Conservation (phyloP, 495 filamentous ascomycete genomes). For the Podospora pseudopauciseta region DNA sequence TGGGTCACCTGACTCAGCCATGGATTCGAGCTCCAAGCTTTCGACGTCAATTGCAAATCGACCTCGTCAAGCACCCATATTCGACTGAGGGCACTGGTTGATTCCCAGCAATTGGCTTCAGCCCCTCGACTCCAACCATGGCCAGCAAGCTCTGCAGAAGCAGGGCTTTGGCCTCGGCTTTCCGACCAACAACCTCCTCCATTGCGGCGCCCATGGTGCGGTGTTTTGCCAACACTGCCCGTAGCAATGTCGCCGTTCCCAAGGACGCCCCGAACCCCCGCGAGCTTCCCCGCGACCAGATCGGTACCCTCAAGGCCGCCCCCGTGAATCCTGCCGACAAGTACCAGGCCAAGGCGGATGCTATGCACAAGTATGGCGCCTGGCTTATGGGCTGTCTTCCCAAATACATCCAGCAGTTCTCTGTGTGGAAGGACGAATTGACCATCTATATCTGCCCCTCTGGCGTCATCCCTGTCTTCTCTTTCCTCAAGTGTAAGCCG, state of each 20-base stretch:
- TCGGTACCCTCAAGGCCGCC: slow-evolving; percentile 64
- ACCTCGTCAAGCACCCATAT: slow-evolving; percentile 13
- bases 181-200: slow-evolving; percentile 51
- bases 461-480: slow-evolving; percentile 84
- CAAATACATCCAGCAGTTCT: slow-evolving; percentile 98
- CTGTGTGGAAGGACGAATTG: slow-evolving; percentile 98
- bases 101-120: slow-evolving; percentile 41
- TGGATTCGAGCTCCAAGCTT: slow-evolving; percentile 24
- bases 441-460: slow-evolving; percentile 86
- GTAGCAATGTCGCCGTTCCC: slow-evolving; percentile 46
- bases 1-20: slow-evolving; percentile 4
- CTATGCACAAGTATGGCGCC: slow-evolving; percentile 87
- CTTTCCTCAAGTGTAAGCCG: slow-evolving; percentile 77
- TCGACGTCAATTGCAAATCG: slow-evolving; percentile 28
- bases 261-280: slow-evolving; percentile 67
- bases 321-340: slow-evolving; percentile 92
- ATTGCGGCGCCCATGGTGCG: slow-evolving; percentile 36
- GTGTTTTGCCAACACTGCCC: slow-evolving; percentile 52
- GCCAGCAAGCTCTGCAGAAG: slow-evolving; percentile 63
- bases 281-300: slow-evolving; percentile 51
- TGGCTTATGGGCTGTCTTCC: slow-evolving; percentile 96
- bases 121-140: slow-evolving; percentile 47
- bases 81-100: slow-evolving; percentile 27
- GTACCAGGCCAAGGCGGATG: slow-evolving; percentile 75
- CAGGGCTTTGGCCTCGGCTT: slow-evolving; percentile 58